Base-by-base conservation (phyloP, 164 flowering plant species). In the Vitis rotundifolia region DNA sequence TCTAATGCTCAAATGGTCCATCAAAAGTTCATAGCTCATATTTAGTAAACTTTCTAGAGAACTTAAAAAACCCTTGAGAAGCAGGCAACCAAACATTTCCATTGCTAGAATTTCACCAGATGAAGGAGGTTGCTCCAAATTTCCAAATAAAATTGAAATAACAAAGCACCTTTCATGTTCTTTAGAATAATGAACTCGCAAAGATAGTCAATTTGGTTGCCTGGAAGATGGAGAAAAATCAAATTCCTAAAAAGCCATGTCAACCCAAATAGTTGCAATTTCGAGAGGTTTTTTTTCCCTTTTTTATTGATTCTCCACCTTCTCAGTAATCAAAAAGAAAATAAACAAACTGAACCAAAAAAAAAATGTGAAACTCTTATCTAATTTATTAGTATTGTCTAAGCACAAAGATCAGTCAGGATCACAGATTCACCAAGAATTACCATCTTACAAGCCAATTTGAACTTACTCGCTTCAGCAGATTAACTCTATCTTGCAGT, bases 401-500 rank as follows among this genome's bases (percentile, higher is more conserved):
- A 53, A 53, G 15, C n/a, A 53, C 56, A 53, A 5, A 53, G 56
- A n/a, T n/a, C 15, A 53, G 56, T 53, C 56, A 16, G 59, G 59
- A 57, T n/a, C 22, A 49, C 50, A 63, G 49, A 47, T 16, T 51
- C 66, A 63, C 16, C 37, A 16, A 37, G 26, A 66, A 22, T 53
- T 16, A 9, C 29, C 28, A 53, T 2, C 14, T 59, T 22, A 19
- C 13, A 14, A 18, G 48, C 72, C 50, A 68, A 9, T 15, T 57
- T 18, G 18, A 62, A 75, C 91, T 78, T 79, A 91, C 98, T 74
- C 94, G 82, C 76, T 91, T 93, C 74, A 93, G 86, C 67, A 91
- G 62, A 73, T 47, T 77, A 74, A 88, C 94, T 79, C 98, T 81
- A 50, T 93, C 98, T 74, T 89, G 87, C 69, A 89, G 74, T 54